phyloP scores from a whole-genome alignment of 2,329 filamentous ascomycete genomes.

The Magnaporthiopsis incrustans region DNA sequence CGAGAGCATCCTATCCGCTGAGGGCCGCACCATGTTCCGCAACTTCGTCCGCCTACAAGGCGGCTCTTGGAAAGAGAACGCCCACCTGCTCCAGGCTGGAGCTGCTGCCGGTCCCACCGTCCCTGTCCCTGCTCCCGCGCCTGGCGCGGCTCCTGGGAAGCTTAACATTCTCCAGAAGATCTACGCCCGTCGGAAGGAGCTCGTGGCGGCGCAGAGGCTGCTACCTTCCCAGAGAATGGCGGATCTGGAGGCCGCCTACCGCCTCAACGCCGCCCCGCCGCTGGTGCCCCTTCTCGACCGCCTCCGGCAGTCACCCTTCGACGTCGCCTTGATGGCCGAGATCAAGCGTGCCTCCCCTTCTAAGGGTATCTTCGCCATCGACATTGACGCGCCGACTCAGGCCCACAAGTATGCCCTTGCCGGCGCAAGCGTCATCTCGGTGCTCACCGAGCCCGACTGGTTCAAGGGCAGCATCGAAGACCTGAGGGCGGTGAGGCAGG shows the following conservation, averaged over 20 bases:
- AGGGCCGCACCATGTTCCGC: conserved; percentile 80
- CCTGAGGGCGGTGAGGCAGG: conserved; percentile 76
- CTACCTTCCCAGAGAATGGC: conserved; percentile 76
- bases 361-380: conserved; percentile 85
- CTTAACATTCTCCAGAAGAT: conserved; percentile 82
- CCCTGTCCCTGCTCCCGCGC: neutral
- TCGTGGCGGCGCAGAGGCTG: conserved; percentile 72
- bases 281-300: conserved; percentile 73
- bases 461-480: conserved; percentile 98
- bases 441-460: conserved; percentile 98
- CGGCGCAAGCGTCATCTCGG: conserved; percentile 93
- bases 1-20: conserved; percentile 88
- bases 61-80: conserved; percentile 85
- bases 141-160: conserved; percentile 33
- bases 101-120: neutral
- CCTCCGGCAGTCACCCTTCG: conserved; percentile 72
- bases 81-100: conserved; percentile 32
- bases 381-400: conserved; percentile 81
- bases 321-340: conserved; percentile 92
- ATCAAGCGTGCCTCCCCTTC: conserved; percentile 96
- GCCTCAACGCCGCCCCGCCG: conserved; percentile 76
- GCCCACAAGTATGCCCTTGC: conserved; percentile 87
- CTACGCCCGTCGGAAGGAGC: conserved; percentile 69
- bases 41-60: conserved; percentile 87
- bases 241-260: conserved; percentile 81